Evolutionary conservation across 108 stramenopile genomes (phyloP).

Genomic region (Epipyxis sp.): DNA sequence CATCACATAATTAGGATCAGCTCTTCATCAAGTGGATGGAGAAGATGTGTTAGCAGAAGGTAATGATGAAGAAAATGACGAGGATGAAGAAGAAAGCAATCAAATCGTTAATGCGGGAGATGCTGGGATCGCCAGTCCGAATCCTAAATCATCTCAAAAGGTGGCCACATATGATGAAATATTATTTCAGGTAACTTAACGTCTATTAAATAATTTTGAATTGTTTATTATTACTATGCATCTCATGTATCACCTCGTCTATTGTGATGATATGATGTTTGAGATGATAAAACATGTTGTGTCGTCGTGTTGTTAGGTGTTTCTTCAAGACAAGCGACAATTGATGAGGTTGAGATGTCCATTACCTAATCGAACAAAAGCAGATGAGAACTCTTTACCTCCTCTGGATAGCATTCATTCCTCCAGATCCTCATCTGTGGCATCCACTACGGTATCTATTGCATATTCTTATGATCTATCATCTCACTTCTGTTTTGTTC

Average conservation of each 20-base stretch:
- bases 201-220: no score
- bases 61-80: conserved; percentile 15
- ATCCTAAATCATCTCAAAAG: background rate
- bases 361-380: background rate
- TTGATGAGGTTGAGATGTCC: conserved; percentile 26
- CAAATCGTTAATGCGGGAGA: background rate
- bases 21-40: no score
- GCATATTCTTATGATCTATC: no score
- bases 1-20: no score
- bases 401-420: background rate
- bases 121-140: background rate
- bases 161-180: conserved; percentile 26
- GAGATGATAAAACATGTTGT: background rate
- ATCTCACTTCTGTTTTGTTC: no score
- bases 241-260: no score
- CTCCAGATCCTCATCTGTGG: background rate
- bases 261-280: no score
- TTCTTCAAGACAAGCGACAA: conserved; percentile 28
- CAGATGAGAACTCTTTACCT: background rate
- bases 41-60: background rate
- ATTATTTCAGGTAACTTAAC: background rate
- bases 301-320: conserved; percentile 17
- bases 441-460: background rate
- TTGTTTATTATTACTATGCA: no score
- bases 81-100: conserved; percentile 16